A percentile compares a stretch with the other conserved stretches of the same genome.
Conservation (phyloP, 2,329 filamentous ascomycete species). For the Trichoderma asperellum region DNA sequence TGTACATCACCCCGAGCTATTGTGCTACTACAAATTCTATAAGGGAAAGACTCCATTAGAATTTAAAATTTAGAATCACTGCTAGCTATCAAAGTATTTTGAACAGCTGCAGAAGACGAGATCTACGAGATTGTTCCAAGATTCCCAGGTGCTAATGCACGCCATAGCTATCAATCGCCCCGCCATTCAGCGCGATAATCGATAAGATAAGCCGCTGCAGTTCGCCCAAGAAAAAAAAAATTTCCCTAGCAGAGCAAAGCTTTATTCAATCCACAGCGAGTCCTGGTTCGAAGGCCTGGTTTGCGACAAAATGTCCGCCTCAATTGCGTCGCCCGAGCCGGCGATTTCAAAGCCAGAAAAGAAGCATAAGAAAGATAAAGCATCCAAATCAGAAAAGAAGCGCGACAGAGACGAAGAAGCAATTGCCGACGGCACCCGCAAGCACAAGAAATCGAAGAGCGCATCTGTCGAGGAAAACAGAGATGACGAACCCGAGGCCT, state of each 20-base stretch:
- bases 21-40: not conserved
- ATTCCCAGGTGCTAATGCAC: not conserved
- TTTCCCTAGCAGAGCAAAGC: conserved; percentile 18
- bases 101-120: not conserved
- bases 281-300: not conserved
- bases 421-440: conserved; percentile 47
- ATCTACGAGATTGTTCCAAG: not conserved
- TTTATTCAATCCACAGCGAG: conserved; percentile 8
- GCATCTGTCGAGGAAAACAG: conserved; percentile 42
- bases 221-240: conserved; percentile 21
- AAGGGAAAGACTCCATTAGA: not conserved
- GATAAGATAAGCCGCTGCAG: conserved; percentile 27
- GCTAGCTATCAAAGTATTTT: too few relatives aligned
- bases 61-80: not conserved
- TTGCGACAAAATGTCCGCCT: conserved; percentile 26
- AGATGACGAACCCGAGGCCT: conserved; percentile 29
- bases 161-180: not conserved
- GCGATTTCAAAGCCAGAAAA: conserved; percentile 44
- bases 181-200: conserved; percentile 24
- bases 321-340: conserved; percentile 41
- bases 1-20: not conserved
- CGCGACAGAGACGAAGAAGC: conserved; percentile 50
- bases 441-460: conserved; percentile 57
- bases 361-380: conserved; percentile 45
- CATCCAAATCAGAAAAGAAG: conserved; percentile 48